These are phyloP conservation scores for Macrolepiota dolichaula DNA, from an alignment of 768 basidiomycete genomes.

Conservation along the genomic window DNA sequence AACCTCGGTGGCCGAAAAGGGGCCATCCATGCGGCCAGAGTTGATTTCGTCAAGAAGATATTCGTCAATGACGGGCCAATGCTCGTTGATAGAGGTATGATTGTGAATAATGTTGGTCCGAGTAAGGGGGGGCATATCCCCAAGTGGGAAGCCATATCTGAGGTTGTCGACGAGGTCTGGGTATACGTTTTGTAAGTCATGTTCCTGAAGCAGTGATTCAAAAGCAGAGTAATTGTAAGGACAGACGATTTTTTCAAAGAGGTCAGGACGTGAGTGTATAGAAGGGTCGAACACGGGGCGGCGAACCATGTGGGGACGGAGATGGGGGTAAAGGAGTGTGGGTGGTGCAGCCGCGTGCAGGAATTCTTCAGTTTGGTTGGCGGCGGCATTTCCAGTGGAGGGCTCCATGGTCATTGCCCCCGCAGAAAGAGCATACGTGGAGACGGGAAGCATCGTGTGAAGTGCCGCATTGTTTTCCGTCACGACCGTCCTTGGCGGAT, in stretches of 20 bases:
- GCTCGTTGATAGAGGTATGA: conserved; percentile 12
- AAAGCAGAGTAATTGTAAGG: conserved; percentile 30
- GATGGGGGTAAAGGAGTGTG: conserved; percentile 17
- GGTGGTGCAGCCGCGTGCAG: not conserved
- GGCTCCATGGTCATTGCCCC: conserved; percentile 18
- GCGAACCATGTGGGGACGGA: conserved; percentile 13
- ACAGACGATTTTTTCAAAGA: conserved; percentile 22
- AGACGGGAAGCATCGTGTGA: not conserved
- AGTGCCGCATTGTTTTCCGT: too few species aligned
- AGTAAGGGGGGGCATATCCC: conserved; percentile 23
- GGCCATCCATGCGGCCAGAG: conserved; percentile 22
- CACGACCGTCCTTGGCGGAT: too few species aligned
- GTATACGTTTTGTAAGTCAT: conserved; percentile 14
- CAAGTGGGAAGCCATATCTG: conserved; percentile 28
- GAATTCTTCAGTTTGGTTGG: not conserved
- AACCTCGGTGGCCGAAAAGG: conserved; percentile 13
- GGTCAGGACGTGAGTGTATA: conserved; percentile 7
- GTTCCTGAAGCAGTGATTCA: conserved; percentile 15
- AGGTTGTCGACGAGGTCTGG: conserved; percentile 28
- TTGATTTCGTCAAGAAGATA: conserved; percentile 20
- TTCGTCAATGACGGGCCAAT: conserved; percentile 13
- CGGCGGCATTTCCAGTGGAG: conserved; percentile 22
- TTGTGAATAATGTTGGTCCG: conserved; percentile 20
- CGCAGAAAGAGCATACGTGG: conserved; percentile 25
- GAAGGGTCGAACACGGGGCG: conserved; percentile 13